Base-by-base conservation (phyloP, 2,329 filamentous ascomycete species). In the Passalora sequoiae region DNA sequence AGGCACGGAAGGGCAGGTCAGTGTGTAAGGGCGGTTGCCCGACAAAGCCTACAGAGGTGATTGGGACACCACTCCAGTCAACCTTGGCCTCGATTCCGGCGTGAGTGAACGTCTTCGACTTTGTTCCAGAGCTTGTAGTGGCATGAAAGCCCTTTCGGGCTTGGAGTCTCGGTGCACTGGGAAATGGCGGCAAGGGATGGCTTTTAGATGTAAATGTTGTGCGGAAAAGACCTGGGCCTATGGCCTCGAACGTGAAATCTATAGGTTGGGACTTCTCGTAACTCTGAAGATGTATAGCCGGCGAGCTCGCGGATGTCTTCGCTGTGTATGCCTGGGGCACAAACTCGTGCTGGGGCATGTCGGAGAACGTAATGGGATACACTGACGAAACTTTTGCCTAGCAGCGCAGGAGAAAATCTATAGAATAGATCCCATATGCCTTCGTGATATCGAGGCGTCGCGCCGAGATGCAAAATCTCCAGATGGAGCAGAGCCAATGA, bases 1-100 rank as follows among this genome's bases (percentile, higher is more conserved):
- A 87, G 0, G 82, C 84, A 7, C 83, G 78, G 54, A 77, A 72
- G 0, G 75, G 73, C 2, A 87, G 65, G 56, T 88, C 84, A 2
- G 68, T 62, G 55, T 84, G 76, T 3, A 87, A 66, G 0, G 77
- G 72, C 19, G 69, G 66, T 5, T 72, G 66, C 20, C 66, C 71
- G 4, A 68, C 66, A 39, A 77, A 73, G 2, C 70, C 71, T 2
- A 86, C 57, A 0, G 76, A 74, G 2, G 86, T 67, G 1, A 81
- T 65, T 0, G 82, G 81, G 0, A 76, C 69, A 35, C 70, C 67
- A 3, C 65, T 63, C 77, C 80, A 86, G 29, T 82, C 72, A 0
- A 86, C 64, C 1, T 63, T 71, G 17, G 79, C 80, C 29, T 66
- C 70, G 19, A 80, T 61, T 24, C 72, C 62, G 1, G 69, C 73